phyloP scores from a whole-genome alignment of 2,329 filamentous ascomycete species.

The Cytospora chrysosperma region DNA sequence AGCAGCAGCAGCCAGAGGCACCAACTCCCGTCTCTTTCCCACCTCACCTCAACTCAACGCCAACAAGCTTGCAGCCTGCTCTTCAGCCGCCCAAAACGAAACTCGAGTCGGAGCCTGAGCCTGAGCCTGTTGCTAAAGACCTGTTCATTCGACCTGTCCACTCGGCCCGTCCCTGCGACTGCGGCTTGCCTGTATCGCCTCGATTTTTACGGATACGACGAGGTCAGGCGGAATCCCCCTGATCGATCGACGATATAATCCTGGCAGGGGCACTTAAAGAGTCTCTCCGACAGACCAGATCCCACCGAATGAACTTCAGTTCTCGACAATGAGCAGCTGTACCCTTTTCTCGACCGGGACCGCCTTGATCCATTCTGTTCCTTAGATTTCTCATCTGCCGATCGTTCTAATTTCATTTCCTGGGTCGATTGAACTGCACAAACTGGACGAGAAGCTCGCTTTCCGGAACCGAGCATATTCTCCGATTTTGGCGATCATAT shows the following conservation, averaged over 20 bases:
- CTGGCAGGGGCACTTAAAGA: neutral
- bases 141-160: neutral
- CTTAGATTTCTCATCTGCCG: slow-evolving; percentile 43
- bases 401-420: slow-evolving; percentile 24
- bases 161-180: slow-evolving; percentile 5
- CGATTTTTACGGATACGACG: slow-evolving; percentile 1
- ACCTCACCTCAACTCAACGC: slow-evolving; percentile 13
- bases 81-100: slow-evolving; percentile 16
- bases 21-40: slow-evolving; percentile 4
- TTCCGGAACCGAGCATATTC: slow-evolving; percentile 30
- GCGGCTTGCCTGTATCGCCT: slow-evolving; percentile 8
- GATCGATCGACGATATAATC: slow-evolving; percentile 9
- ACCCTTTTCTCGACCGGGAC: slow-evolving; percentile 49
- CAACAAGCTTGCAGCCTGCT: slow-evolving; percentile 17
- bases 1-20: neutral
- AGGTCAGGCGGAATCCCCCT: slow-evolving; percentile 3
- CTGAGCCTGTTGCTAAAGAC: slow-evolving; percentile 8
- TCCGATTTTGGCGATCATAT: slow-evolving; percentile 30
- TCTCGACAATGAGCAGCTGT: slow-evolving; percentile 57
- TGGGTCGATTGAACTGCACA: slow-evolving; percentile 20
- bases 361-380: slow-evolving; percentile 55
- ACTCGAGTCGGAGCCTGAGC: neutral
- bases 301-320: slow-evolving; percentile 38
- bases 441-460: slow-evolving; percentile 26
- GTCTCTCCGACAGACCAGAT: slow-evolving; percentile 9